Conservation (phyloP, 1,139 yeast genomes). For the Diutina pseudorugosa region DNA sequence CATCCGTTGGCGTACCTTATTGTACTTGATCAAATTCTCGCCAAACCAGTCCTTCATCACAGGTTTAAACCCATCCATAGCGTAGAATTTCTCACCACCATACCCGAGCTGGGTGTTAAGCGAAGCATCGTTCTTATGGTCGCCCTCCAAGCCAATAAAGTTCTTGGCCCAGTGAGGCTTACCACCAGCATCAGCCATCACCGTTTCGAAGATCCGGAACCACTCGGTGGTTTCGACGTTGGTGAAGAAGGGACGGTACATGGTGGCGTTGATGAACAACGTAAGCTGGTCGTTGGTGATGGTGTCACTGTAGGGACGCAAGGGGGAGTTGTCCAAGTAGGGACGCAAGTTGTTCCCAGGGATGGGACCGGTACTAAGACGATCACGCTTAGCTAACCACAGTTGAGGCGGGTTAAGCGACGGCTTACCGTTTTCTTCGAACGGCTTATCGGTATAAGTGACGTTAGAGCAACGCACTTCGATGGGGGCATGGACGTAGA, state of each 20-base stretch:
- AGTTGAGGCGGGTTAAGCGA: conserved; percentile 29
- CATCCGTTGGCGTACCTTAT: conserved; percentile 45
- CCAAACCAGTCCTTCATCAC: conserved; percentile 76
- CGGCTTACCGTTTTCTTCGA: conserved; percentile 31
- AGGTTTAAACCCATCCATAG: conserved; percentile 71
- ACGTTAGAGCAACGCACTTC: conserved; percentile 92
- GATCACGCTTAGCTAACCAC: conserved; percentile 26
- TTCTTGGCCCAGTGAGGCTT: conserved; percentile 99
- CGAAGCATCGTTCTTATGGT: conserved; percentile 24
- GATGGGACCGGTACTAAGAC: conserved; percentile 52
- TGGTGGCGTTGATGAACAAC: conserved; percentile 82
- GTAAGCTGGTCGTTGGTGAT: conserved; percentile 74
- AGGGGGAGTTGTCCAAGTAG: conserved; percentile 70
- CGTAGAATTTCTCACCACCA: conserved; percentile 45
- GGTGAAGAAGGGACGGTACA: conserved; percentile 82
- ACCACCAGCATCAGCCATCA: conserved; percentile 70
- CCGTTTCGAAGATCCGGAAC: conserved; percentile 74
- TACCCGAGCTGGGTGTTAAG: conserved; percentile 24
- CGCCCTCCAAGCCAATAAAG: conserved; percentile 55
- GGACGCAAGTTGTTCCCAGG: conserved; percentile 81
- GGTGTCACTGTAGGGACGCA: conserved; percentile 11
- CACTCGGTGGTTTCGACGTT: conserved; percentile 69
- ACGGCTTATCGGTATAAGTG: conserved; percentile 36
- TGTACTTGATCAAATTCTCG: conserved; percentile 47
- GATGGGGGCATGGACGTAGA: conserved; percentile 87